Evolutionary conservation across 768 basidiomycete species (phyloP), one percentile per base, ranked within the genome.

Genomic region (Lactarius quietus): DNA sequence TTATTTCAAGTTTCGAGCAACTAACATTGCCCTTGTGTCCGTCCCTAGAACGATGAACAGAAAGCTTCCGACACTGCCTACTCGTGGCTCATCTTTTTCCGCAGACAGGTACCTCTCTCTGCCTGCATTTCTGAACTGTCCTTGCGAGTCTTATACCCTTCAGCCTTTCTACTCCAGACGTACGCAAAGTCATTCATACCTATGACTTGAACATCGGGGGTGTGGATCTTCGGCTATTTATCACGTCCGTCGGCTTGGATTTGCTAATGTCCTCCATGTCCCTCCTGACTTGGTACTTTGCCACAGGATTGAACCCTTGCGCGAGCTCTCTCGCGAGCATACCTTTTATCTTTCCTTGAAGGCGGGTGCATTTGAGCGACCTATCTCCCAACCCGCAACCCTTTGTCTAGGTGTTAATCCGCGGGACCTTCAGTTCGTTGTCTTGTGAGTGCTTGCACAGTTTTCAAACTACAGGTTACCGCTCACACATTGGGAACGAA

Each of bases 271-370:
- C n/a, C 45, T 35, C 17, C 43, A 23, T 31, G 17, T 61, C 53
- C 17, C 12, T 12, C n/a, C 43, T 62, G 51, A 57, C 39, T 17
- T n/a, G 43, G 43, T 33, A 43, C 48, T 31, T 29, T 9, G 20
- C 18, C 23, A 38, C 51, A 64, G 68, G 48, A 68, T 68, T 28
- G 69, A 69, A 54, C 67, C 57, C 31, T 38, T 57, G 18, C 57
- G 69, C 18, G 74, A 72, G 28, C 57, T 67, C n/a, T 69, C 68
- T 61, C 70, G 70, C 57, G 61, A 80, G 67, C 86, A 83, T 70
- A 78, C 76, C 10, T 83, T 89, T 61, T 79, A 79, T 29, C 75
- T 89, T 8, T 81, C 83, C 18, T 73, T 86, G 70, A 83, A 82
- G 74, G 74, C 78, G 26, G 82, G 85, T 67, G 78, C 81, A 8